These are phyloP conservation scores for Calocera cornea DNA, from an alignment of 768 basidiomycete species.

Conservation along the genomic window DNA sequence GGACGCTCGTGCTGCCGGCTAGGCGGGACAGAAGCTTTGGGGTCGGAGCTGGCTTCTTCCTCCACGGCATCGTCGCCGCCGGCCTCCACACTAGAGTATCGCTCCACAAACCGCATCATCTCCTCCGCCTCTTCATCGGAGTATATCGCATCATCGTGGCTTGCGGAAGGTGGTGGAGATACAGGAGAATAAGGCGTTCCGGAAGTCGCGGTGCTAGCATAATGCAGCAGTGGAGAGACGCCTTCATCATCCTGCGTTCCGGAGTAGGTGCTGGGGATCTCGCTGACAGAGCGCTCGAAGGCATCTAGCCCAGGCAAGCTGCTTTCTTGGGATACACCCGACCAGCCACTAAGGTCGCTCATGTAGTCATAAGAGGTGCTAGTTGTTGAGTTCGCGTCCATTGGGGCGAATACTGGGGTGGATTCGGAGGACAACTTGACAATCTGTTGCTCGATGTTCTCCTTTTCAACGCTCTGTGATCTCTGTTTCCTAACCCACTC, in stretches of 20 bases:
- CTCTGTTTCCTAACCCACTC: neutral
- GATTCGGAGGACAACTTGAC: neutral
- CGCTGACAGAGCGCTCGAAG: neutral
- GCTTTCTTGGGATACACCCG: neutral
- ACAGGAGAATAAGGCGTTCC: neutral
- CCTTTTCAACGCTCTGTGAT: neutral
- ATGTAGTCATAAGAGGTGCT: neutral
- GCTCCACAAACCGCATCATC: constrained; percentile 1
- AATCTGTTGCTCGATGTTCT: neutral
- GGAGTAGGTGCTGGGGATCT: neutral
- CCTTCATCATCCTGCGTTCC: neutral
- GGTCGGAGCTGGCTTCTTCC: no score
- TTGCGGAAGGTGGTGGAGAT: neutral
- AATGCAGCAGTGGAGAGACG: neutral
- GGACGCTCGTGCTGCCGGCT: no score
- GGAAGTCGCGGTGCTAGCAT: neutral
- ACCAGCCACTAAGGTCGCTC: neutral
- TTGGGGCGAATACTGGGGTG: neutral
- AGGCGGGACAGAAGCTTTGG: no score
- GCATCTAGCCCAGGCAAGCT: neutral
- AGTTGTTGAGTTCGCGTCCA: neutral
- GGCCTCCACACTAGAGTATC: neutral
- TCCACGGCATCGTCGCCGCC: no score
- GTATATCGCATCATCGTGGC: neutral
- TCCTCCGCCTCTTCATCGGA: neutral